Conservation (phyloP, 352 stramenopile genomes). For the Sclerospora graminicola region DNA sequence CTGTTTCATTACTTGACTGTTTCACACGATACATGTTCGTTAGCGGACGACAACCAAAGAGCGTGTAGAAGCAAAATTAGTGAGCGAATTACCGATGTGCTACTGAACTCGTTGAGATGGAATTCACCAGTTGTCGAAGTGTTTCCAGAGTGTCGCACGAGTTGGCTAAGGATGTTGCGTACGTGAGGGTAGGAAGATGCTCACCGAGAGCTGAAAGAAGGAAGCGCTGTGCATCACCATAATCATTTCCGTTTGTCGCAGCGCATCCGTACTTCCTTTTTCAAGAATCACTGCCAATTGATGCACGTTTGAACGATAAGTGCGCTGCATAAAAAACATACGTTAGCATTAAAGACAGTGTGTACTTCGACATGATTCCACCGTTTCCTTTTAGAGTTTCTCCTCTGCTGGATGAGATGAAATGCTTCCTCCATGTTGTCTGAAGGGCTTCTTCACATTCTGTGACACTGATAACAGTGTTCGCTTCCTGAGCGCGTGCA, state of each 20-base stretch:
- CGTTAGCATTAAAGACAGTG: slow-evolving; percentile 1
- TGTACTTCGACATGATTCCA: neutral
- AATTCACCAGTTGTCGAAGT: slow-evolving; percentile 15
- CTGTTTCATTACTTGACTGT: slow-evolving; percentile 6
- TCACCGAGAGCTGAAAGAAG: slow-evolving; percentile 51
- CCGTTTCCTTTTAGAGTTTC: neutral
- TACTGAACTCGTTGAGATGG: slow-evolving; percentile 42
- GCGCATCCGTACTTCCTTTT: slow-evolving; percentile 41
- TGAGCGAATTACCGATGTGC: slow-evolving; percentile 53
- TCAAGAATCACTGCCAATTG: slow-evolving; percentile 43
- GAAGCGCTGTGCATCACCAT: slow-evolving; percentile 41
- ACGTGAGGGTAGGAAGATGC: slow-evolving; percentile 47
- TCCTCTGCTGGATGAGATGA: slow-evolving; percentile 6
- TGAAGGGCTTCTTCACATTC: slow-evolving; percentile 39
- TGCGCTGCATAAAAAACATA: slow-evolving; percentile 6
- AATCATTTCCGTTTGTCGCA: slow-evolving; percentile 43
- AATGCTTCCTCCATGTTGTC: slow-evolving; percentile 23
- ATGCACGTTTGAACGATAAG: slow-evolving; percentile 29
- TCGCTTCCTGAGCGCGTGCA: slow-evolving; percentile 20
- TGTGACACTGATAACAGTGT: slow-evolving; percentile 10
- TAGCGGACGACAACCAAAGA: slow-evolving; percentile 1
- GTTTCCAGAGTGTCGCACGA: slow-evolving; percentile 44
- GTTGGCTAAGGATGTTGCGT: slow-evolving; percentile 52
- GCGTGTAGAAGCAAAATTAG: slow-evolving; percentile 44
- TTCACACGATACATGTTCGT: neutral